Evolutionary conservation across 1,284 basidiomycete genomes (phyloP).

Genomic region (Laetiporus sulphureus): DNA sequence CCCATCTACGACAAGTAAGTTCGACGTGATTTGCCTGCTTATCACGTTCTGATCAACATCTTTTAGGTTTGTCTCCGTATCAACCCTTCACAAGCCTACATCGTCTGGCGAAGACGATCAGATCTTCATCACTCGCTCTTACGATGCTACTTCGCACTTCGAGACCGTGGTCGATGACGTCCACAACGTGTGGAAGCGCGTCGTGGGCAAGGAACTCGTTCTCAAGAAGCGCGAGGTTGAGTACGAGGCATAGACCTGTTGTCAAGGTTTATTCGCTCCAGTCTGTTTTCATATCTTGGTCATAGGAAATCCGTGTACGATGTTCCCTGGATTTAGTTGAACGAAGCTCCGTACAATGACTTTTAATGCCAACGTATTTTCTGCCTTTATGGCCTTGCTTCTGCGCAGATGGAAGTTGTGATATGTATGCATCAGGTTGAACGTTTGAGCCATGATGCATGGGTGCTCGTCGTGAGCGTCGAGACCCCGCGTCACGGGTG

Average conservation of each 20-base stretch:
- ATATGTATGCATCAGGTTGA: too few relatives aligned
- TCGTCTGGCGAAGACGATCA: conserved; percentile 77
- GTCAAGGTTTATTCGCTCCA: too few relatives aligned
- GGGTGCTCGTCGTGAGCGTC: too few relatives aligned
- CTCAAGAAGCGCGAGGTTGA: conserved; percentile 81
- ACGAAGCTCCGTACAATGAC: too few relatives aligned
- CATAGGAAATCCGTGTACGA: too few relatives aligned
- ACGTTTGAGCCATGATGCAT: too few relatives aligned
- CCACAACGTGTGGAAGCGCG: conserved; percentile 86
- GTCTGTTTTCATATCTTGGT: too few relatives aligned
- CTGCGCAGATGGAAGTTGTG: too few relatives aligned
- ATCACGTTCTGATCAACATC: conserved; percentile 4
- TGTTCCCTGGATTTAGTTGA: too few relatives aligned
- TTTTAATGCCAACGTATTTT: too few relatives aligned
- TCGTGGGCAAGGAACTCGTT: conserved; percentile 68
- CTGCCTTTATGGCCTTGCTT: too few relatives aligned
- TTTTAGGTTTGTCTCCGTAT: conserved; percentile 82
- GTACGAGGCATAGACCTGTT: conserved; percentile 54
- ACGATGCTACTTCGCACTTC: conserved; percentile 98
- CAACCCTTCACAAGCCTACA: conserved; percentile 87
- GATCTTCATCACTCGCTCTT: conserved; percentile 95
- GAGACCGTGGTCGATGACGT: conserved; percentile 97
- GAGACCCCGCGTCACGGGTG: too few relatives aligned
- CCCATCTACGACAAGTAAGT: conserved; percentile 92
- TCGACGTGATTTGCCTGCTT: background rate